Conservation (phyloP, 202 grass and related monocot genomes). For the Alloteropsis angusta region DNA sequence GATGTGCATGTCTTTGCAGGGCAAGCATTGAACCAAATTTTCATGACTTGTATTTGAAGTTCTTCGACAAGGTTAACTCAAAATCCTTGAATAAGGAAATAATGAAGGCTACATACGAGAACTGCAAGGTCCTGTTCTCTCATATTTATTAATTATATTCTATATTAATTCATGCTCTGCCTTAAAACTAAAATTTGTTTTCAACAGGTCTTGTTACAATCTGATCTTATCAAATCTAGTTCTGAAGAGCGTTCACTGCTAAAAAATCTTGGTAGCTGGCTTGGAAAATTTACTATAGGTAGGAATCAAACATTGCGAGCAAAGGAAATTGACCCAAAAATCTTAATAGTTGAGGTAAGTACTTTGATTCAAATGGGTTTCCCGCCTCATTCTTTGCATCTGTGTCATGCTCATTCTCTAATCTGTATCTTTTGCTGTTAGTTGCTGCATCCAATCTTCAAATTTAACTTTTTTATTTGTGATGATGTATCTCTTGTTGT, state of each 20-base stretch:
- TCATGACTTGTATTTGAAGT: constrained; percentile 93
- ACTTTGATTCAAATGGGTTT: neutral
- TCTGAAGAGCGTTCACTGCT: constrained; percentile 93
- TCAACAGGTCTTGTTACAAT: constrained; percentile 75
- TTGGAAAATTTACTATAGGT: constrained; percentile 94
- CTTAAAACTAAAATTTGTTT: constrained; percentile 9
- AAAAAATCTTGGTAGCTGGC: constrained; percentile 99
- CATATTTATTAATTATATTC: neutral
- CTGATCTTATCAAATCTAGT: constrained; percentile 97
- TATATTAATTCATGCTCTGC: neutral
- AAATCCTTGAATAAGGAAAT: constrained; percentile 92
- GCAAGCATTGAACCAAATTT: constrained; percentile 98
- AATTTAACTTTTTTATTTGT: neutral
- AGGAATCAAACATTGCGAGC: constrained; percentile 86
- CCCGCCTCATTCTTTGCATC: neutral
- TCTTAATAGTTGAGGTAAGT: constrained; percentile 79
- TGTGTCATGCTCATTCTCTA: neutral
- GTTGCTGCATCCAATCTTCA: neutral
- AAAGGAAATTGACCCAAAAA: constrained; percentile 97
- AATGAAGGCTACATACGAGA: constrained; percentile 91
- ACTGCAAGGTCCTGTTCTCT: constrained; percentile 74
- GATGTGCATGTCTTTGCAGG: constrained; percentile 35
- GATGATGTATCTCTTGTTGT: neutral
- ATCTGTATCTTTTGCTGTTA: neutral
- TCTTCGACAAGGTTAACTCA: constrained; percentile 84